Percentiles rank a stretch among this genome's conserved stretches.
Conservation (phyloP, 108 stramenopile species). For the Cylindrotheca closterium region DNA sequence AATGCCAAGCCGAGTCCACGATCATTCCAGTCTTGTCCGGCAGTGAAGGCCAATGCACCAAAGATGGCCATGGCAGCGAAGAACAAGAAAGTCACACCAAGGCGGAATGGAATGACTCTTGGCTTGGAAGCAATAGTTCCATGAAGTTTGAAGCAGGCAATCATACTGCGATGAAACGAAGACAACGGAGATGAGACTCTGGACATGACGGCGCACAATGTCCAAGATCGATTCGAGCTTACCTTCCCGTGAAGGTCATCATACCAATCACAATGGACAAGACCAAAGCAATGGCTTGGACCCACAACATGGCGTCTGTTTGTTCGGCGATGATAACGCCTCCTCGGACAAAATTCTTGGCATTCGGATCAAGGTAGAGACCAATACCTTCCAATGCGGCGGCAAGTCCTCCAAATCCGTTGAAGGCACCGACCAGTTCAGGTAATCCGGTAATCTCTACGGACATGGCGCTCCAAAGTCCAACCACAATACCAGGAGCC, state of each 20-base stretch:
- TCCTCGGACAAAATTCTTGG: constrained; percentile 33
- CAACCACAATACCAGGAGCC: constrained; percentile 47
- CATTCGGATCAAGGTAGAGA: constrained; percentile 50
- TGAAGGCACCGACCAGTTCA: constrained; percentile 58
- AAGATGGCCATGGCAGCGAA: constrained; percentile 50
- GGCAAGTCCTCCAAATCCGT: constrained; percentile 59
- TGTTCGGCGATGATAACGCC: constrained; percentile 31
- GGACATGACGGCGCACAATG: too few relatives aligned
- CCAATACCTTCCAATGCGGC: constrained; percentile 53
- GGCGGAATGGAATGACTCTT: constrained; percentile 60
- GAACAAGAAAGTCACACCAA: constrained; percentile 46
- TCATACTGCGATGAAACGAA: constrained; percentile 26
- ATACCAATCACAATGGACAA: constrained; percentile 66
- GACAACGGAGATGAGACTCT: background rate
- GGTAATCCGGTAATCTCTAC: constrained; percentile 54
- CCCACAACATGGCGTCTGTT: constrained; percentile 53
- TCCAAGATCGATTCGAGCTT: background rate
- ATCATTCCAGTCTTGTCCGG: constrained; percentile 48
- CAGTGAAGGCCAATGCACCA: constrained; percentile 43
- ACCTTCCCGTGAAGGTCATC: constrained; percentile 83
- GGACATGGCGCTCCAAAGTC: constrained; percentile 36
- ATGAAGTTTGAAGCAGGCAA: constrained; percentile 83
- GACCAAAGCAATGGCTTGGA: constrained; percentile 56
- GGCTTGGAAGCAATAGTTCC: constrained; percentile 54
- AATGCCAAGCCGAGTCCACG: constrained; percentile 40